These are phyloP conservation scores for Cytospora mali DNA, from an alignment of 2,329 filamentous ascomycete genomes.

Conservation along the genomic window DNA sequence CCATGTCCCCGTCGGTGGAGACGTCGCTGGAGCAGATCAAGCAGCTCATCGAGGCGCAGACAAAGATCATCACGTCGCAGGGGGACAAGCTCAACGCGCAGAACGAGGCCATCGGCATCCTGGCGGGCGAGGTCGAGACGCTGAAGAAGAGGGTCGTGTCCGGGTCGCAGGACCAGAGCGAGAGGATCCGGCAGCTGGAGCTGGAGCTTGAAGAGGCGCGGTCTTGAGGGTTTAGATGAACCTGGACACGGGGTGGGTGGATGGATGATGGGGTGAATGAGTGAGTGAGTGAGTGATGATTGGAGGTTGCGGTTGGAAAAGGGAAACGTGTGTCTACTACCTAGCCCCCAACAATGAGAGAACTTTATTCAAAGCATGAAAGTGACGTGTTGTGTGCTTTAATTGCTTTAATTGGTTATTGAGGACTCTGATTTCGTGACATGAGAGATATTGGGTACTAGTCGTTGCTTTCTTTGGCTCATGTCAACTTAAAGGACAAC, in stretches of 20 bases:
- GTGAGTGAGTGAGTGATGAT: too few relatives aligned
- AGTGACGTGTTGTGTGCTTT: too few relatives aligned
- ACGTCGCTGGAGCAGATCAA: conserved; percentile 77
- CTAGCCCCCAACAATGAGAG: neutral
- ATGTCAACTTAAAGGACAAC: too few relatives aligned
- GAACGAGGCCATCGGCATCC: conserved; percentile 70
- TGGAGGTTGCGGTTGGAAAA: neutral
- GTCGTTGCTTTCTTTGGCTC: too few relatives aligned
- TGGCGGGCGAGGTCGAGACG: conserved; percentile 75
- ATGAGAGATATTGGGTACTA: too few relatives aligned
- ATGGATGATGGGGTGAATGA: neutral
- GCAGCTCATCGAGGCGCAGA: conserved; percentile 74
- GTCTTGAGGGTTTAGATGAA: conserved; percentile 45
- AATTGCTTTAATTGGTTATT: too few relatives aligned
- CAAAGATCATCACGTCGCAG: conserved; percentile 75
- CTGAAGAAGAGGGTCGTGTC: conserved; percentile 76
- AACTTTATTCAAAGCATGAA: neutral
- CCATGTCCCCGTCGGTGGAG: conserved; percentile 57
- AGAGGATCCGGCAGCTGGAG: conserved; percentile 68
- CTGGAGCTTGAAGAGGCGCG: conserved; percentile 66
- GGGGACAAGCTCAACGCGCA: conserved; percentile 68
- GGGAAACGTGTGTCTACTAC: neutral
- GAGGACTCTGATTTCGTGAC: too few relatives aligned
- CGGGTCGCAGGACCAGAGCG: conserved; percentile 64
- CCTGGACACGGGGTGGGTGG: too few relatives aligned